These are phyloP conservation scores for Carex pumila DNA, from an alignment of 176 grass and related monocot species.

Conservation along the genomic window DNA sequence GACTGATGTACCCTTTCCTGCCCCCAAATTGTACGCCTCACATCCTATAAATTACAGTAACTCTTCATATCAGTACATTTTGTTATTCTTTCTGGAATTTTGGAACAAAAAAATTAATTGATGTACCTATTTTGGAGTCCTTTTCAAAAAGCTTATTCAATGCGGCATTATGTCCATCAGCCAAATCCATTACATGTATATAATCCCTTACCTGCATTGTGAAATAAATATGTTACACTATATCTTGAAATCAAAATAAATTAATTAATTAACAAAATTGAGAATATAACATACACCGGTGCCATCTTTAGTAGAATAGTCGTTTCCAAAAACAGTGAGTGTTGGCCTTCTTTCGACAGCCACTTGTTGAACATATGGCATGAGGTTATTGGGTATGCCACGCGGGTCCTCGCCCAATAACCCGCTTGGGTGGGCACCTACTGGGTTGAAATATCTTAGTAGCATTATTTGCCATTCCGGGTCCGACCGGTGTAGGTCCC, in stretches of 20 bases:
- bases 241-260: background rate
- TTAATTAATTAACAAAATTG: background rate
- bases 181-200: conserved; percentile 92
- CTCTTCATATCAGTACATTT: conserved; percentile 9
- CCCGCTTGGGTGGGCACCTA: conserved; percentile 90
- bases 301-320: conserved; percentile 88
- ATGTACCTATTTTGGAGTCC: conserved; percentile 57
- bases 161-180: conserved; percentile 83
- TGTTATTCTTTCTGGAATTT: conserved; percentile 1
- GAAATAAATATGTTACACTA: background rate
- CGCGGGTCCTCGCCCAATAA: conserved; percentile 86
- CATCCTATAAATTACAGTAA: conserved; percentile 47
- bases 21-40: conserved; percentile 85
- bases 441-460: conserved; percentile 94
- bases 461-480: conserved; percentile 91
- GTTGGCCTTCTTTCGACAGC: conserved; percentile 82
- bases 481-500: conserved; percentile 64
- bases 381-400: conserved; percentile 93
- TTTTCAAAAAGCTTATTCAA: conserved; percentile 80
- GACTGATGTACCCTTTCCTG: conserved; percentile 92
- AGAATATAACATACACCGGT: conserved; percentile 60
- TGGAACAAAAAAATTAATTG: background rate
- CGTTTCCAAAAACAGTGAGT: conserved; percentile 84
- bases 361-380: conserved; percentile 97
- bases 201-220: conserved; percentile 76